These are phyloP conservation scores for Macaranga tanarius DNA, from an alignment of 441 rosid species.

Conservation along the genomic window DNA sequence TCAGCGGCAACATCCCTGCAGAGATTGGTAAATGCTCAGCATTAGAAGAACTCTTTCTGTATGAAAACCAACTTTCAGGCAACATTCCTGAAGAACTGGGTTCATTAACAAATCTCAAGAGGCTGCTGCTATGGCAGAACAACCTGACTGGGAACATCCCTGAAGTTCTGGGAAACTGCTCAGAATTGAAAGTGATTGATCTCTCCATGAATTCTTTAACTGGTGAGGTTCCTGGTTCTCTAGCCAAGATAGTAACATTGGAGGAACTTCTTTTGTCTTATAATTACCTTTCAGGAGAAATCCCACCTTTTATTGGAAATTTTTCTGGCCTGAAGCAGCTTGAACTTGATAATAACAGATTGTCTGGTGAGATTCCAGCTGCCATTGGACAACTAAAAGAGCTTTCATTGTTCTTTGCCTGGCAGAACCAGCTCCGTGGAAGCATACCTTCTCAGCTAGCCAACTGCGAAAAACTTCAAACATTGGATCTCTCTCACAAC, in stretches of 20 bases:
- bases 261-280: conserved; percentile 64
- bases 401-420: conserved; percentile 62
- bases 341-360: conserved; percentile 61
- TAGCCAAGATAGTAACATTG: conserved; percentile 41
- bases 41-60: conserved; percentile 56
- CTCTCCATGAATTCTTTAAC: conserved; percentile 56
- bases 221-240: conserved; percentile 49
- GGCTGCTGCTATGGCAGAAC: conserved; percentile 66
- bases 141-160: conserved; percentile 52
- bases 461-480: conserved; percentile 56
- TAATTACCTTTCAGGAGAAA: conserved; percentile 53
- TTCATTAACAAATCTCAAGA: conserved; percentile 46
- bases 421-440: conserved; percentile 67
- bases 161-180: conserved; percentile 45
- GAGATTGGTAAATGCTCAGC: conserved; percentile 58
- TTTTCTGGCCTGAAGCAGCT: conserved; percentile 54
- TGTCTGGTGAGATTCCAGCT: conserved; percentile 55
- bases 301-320: conserved; percentile 48
- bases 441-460: conserved; percentile 57
- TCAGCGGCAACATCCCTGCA: conserved; percentile 54
- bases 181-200: conserved; percentile 49
- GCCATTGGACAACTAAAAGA: conserved; percentile 52
- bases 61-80: conserved; percentile 57
- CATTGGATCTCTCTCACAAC: conserved; percentile 70
- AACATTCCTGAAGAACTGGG: conserved; percentile 55